Base-by-base conservation (phyloP, 371 early-diverging fungal species). In the Hamiltosporidium tvaerminnensis region DNA sequence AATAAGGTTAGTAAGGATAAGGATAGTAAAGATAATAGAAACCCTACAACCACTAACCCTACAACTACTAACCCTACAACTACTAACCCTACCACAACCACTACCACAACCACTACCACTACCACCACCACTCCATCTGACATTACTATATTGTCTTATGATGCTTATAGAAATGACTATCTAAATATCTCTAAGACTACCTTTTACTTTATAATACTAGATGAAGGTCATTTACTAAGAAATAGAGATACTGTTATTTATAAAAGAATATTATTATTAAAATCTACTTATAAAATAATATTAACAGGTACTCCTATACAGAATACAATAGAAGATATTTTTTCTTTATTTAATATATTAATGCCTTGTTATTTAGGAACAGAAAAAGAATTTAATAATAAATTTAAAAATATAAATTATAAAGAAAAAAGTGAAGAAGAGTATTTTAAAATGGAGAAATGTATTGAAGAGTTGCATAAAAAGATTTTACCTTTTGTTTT, bases 401-500 rank as follows among this genome's bases (percentile, higher is more conserved):
- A 60, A 32, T 72, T 70, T 47, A 52, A 86, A 86, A 70, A 88
- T 85, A 74, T 85, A 84, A 77, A 84, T 82, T 34, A 69, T 41
- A 53, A 38, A 47, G 10, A 68, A 52, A 2, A 61, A 63, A 36
- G 61, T 57, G 23, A 69, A 57, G n/a, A 62, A 65, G 47, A 61
- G 53, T 32, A 66, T 59, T 7, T 5, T 9, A 62, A 50, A 31
- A 57, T 64, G 34, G 63, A 68, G 5, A 54, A 52, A n/a, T 50
- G 61, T 64, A 59, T 96, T 44, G 87, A 92, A 69, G 86, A 86
- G 1, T 81, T 96, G 48, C 95, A 95, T 76, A 87, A 87, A 59
- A 91, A 91, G 71, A 91, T 93, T 1, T 75, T 94, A 49, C 97
- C 99, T 33, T 96, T 96, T 82, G 69, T 96, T 44, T 72, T 96